Evolutionary conservation across 331 rosid species (phyloP).

Genomic region (Acacia pycnantha): DNA sequence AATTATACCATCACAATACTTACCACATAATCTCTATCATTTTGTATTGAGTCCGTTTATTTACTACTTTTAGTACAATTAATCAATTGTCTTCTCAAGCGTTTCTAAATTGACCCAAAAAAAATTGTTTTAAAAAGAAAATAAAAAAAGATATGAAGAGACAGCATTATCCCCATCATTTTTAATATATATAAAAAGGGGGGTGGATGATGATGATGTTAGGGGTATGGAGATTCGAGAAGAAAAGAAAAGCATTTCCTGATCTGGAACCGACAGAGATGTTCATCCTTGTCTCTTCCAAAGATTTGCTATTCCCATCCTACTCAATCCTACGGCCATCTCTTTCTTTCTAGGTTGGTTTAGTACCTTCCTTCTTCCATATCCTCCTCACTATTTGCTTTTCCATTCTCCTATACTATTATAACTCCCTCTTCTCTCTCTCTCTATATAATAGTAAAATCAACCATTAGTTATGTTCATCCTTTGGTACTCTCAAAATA

Average conservation of each 20-base stretch:
- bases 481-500: background rate
- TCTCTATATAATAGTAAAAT: background rate
- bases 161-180: background rate
- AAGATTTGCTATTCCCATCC: conserved; percentile 27
- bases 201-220: background rate
- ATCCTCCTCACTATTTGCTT: too few relatives aligned
- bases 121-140: too few relatives aligned
- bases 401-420: background rate
- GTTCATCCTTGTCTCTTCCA: conserved; percentile 35
- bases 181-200: background rate
- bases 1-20: too few relatives aligned
- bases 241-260: conserved; percentile 10
- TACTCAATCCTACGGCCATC: background rate
- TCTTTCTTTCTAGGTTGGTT: background rate
- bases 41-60: too few relatives aligned
- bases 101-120: too few relatives aligned
- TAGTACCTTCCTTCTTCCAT: background rate
- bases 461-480: background rate
- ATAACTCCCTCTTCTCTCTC: background rate
- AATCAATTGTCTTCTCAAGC: background rate
- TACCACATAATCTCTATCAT: too few relatives aligned
- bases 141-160: background rate
- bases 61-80: too few relatives aligned
- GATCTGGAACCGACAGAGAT: conserved; percentile 27
- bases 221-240: background rate